These are phyloP conservation scores for Apiotrichum siamense DNA, from an alignment of 1,284 basidiomycete species.

Conservation along the genomic window DNA sequence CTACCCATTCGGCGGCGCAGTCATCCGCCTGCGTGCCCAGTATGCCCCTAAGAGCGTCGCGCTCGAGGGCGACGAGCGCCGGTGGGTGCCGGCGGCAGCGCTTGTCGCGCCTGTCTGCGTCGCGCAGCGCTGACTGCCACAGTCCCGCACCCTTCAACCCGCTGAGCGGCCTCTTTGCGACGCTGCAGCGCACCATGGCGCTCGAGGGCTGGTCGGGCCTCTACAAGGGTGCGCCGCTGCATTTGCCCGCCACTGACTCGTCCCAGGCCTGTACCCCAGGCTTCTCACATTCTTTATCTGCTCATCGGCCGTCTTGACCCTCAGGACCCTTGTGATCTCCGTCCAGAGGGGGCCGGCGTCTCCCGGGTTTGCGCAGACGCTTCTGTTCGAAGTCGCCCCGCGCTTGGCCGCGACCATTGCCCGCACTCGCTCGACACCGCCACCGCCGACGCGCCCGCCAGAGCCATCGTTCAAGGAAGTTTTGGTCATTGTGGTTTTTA, in stretches of 20 bases:
- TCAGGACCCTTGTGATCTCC: too few species aligned
- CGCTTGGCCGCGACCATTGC: too few species aligned
- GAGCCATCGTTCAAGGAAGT: too few species aligned
- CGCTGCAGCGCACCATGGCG: constrained; percentile 64
- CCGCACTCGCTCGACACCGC: too few species aligned
- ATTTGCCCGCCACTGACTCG: not conserved
- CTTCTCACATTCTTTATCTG: not conserved
- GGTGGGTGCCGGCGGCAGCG: constrained; percentile 18
- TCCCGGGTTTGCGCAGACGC: too few species aligned
- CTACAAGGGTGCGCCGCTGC: constrained; percentile 67
- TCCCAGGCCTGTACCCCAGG: not conserved
- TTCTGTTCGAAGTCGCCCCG: too few species aligned
- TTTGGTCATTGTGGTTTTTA: too few species aligned
- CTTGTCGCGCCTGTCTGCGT: not conserved
- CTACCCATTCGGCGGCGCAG: constrained; percentile 43
- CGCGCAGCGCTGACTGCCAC: not conserved
- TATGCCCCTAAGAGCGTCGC: constrained; percentile 59
- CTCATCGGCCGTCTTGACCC: not conserved
- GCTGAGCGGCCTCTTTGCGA: constrained; percentile 48
- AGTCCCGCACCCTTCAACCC: not conserved
- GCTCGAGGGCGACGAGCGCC: constrained; percentile 53
- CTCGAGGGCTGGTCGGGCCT: constrained; percentile 74
- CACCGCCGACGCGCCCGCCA: too few species aligned
- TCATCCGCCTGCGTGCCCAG: constrained; percentile 47
- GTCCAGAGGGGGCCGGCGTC: too few species aligned